These are phyloP conservation scores for Phellopilus nigrolimitatus DNA, from an alignment of 1,284 basidiomycete genomes.

Conservation along the genomic window DNA sequence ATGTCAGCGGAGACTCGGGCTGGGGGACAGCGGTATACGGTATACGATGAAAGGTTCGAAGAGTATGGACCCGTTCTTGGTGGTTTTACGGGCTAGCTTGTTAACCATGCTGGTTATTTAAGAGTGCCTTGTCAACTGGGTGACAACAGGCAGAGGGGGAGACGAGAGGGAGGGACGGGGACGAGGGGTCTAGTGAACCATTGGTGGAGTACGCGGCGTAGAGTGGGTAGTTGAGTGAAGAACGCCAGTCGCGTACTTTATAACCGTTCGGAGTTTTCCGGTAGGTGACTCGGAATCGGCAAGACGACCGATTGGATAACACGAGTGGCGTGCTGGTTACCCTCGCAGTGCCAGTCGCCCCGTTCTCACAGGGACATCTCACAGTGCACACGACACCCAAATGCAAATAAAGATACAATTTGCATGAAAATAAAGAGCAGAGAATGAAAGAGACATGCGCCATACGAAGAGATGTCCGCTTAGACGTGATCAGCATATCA, in stretches of 20 bases:
- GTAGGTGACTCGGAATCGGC: background rate
- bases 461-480: too few species aligned
- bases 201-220: too few species aligned
- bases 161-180: background rate
- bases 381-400: slow-evolving; percentile 6
- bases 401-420: slow-evolving; percentile 3
- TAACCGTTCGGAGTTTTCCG: background rate
- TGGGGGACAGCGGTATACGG: too few species aligned
- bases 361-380: slow-evolving; percentile 8
- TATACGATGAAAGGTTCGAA: slow-evolving; percentile 82
- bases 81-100: slow-evolving; percentile 70
- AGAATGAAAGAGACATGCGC: background rate
- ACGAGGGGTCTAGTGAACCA: background rate
- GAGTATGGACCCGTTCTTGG: slow-evolving; percentile 76
- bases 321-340: background rate
- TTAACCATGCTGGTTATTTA: slow-evolving; percentile 68
- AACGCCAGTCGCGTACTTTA: too few species aligned
- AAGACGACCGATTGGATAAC: slow-evolving; percentile 9
- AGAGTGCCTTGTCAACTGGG: slow-evolving; percentile 35
- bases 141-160: slow-evolving; percentile 27
- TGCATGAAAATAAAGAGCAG: background rate
- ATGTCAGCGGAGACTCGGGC: slow-evolving; percentile 51
- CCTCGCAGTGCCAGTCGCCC: background rate
- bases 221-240: too few species aligned
- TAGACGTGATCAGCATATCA: too few species aligned